A percentile compares a stretch with the other conserved stretches of the same genome.
Conservation (phyloP, 2,329 filamentous ascomycete species). For the Exophiala phaeomuriformis region DNA sequence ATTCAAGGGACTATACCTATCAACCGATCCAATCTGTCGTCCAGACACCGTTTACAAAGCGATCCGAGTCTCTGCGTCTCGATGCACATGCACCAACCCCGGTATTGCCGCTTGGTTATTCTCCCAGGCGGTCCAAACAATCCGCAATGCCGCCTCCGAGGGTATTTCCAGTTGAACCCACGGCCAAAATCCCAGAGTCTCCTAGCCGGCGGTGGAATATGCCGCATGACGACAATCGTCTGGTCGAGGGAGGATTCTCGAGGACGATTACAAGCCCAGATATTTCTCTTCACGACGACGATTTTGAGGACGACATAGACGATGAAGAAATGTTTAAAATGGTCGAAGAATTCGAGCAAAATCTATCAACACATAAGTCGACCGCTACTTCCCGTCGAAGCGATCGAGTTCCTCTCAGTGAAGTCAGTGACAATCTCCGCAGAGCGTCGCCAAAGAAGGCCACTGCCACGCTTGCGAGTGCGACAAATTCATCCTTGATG, state of each 20-base stretch:
- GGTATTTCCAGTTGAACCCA: neutral
- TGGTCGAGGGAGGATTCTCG: conserved; percentile 26
- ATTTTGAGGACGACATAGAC: conserved; percentile 37
- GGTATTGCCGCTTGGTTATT: neutral
- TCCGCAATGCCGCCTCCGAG: neutral
- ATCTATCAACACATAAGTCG: conserved; percentile 8
- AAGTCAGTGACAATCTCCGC: conserved; percentile 29
- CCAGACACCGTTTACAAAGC: conserved; percentile 16
- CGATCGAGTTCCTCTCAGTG: conserved; percentile 14
- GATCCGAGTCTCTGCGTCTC: neutral
- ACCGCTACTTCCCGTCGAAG: neutral
- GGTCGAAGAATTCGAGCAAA: conserved; percentile 34
- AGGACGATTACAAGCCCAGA: conserved; percentile 38
- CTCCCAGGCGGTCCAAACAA: neutral
- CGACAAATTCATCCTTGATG: conserved; percentile 42
- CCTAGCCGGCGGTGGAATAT: neutral
- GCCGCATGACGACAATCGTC: conserved; percentile 24
- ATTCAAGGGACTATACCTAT: conserved; percentile 2
- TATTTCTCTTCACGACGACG: conserved; percentile 26
- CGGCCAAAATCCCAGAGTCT: neutral
- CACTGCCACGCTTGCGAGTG: neutral
- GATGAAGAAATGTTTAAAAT: conserved; percentile 42
- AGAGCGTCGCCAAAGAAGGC: conserved; percentile 24
- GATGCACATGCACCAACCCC: neutral
- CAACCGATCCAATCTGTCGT: conserved; percentile 18